Conservation (phyloP, 768 basidiomycete genomes). For the Sporobolomyces phaffii region DNA sequence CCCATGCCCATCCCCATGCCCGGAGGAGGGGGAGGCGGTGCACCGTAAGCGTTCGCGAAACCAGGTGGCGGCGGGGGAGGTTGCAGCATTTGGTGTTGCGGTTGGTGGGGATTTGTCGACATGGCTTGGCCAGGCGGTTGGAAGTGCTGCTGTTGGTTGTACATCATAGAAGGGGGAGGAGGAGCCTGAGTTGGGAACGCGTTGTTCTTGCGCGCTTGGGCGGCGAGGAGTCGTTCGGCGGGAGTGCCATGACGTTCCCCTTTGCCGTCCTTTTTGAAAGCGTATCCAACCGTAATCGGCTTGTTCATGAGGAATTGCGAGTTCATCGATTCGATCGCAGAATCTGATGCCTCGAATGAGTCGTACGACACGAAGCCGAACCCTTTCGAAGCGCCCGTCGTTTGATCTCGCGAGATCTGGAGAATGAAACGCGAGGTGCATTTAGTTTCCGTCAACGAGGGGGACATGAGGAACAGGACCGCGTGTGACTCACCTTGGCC, state of each 20-base stretch:
- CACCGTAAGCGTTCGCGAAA: too few species aligned
- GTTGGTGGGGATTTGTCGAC: too few species aligned
- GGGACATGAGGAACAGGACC: not conserved
- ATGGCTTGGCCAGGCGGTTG: too few species aligned
- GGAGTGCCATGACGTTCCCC: slow-evolving; percentile 94
- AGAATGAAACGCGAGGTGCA: not conserved
- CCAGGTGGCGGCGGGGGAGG: too few species aligned
- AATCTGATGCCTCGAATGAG: slow-evolving; percentile 94
- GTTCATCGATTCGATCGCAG: slow-evolving; percentile 94
- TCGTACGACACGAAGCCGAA: slow-evolving; percentile 97
- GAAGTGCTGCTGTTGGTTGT: too few species aligned
- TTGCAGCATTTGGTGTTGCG: too few species aligned
- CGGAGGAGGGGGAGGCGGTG: too few species aligned
- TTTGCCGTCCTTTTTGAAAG: slow-evolving; percentile 98
- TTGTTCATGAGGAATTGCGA: slow-evolving; percentile 98
- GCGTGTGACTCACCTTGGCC: slow-evolving; percentile 59
- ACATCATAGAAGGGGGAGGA: too few species aligned
- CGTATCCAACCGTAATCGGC: slow-evolving; percentile 92
- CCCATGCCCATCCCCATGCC: not conserved
- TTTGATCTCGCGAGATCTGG: slow-evolving; percentile 85
- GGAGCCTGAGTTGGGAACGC: slow-evolving; percentile 47
- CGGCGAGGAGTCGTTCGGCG: slow-evolving; percentile 90
- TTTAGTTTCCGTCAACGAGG: too few species aligned
- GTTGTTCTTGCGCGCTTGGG: slow-evolving; percentile 93
- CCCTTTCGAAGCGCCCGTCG: slow-evolving; percentile 79